Conservation (phyloP, 164 flowering plant genomes). For the Annona squamosa region DNA sequence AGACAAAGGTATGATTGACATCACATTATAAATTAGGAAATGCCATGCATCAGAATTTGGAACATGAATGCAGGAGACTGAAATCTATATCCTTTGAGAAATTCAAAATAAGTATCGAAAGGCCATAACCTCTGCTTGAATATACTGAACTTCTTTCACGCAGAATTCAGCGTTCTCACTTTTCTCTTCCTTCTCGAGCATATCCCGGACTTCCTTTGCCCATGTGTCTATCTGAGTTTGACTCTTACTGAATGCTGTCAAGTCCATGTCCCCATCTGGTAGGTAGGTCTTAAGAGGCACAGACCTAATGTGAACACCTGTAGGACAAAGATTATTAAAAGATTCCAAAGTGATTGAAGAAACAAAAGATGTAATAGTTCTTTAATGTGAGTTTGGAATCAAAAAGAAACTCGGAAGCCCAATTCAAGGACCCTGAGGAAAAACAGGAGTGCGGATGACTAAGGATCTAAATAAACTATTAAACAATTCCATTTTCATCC, state of each 20-base stretch:
- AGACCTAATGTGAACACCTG: constrained; percentile 94
- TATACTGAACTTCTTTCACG: constrained; percentile 94
- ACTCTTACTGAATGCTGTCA: constrained; percentile 64
- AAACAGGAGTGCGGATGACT: not conserved
- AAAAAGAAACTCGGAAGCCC: not conserved
- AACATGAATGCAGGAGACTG: not conserved
- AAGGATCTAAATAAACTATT: not conserved
- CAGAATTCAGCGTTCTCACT: constrained; percentile 84
- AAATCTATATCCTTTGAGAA: not conserved
- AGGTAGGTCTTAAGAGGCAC: constrained; percentile 95
- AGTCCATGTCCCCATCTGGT: constrained; percentile 98
- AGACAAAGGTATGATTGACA: not conserved
- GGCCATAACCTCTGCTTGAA: constrained; percentile 83
- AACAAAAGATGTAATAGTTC: not conserved
- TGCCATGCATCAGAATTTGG: not conserved
- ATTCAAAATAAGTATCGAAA: not conserved
- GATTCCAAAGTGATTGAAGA: not conserved
- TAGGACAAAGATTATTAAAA: constrained; percentile 4
- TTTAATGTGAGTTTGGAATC: not conserved
- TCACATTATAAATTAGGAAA: not conserved
- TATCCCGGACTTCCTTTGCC: constrained; percentile 76
- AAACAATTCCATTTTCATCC: not conserved
- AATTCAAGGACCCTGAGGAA: too few relatives aligned
- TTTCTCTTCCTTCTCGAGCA: constrained; percentile 86
- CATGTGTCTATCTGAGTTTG: constrained; percentile 70